These are phyloP conservation scores for Serendipita vermifera DNA, from an alignment of 768 basidiomycete species.

Conservation along the genomic window DNA sequence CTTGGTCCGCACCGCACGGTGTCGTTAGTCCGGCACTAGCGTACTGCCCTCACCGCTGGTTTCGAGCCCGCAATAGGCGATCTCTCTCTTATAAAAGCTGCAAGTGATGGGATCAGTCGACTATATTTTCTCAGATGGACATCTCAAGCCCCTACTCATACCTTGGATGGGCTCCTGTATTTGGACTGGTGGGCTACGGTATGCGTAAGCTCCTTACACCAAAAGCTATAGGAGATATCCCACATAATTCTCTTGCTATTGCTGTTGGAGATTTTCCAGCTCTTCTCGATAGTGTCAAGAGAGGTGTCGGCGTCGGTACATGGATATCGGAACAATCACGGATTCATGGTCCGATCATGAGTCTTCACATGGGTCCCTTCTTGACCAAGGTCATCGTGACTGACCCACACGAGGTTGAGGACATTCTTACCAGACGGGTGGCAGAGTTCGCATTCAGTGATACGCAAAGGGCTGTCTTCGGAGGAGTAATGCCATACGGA, in stretches of 20 bases:
- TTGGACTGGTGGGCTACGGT: not conserved
- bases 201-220: not conserved
- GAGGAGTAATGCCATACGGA: slow-evolving; percentile 6
- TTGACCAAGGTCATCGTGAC: not conserved
- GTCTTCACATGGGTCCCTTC: not conserved
- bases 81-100: too few species aligned
- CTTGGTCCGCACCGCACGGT: too few species aligned
- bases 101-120: too few species aligned
- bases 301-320: not conserved
- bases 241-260: not conserved
- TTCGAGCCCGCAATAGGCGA: too few species aligned
- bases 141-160: too few species aligned
- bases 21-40: too few species aligned
- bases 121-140: too few species aligned
- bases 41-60: too few species aligned
- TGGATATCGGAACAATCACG: not conserved
- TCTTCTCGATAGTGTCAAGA: not conserved
- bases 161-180: too few species aligned
- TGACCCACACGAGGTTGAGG: not conserved
- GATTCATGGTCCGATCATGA: not conserved
- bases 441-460: slow-evolving; percentile 1
- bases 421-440: not conserved
- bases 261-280: slow-evolving; percentile 4
- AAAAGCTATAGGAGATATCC: not conserved
- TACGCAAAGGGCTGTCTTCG: slow-evolving; percentile 7